Evolutionary conservation across 805 yeast species (phyloP).

Genomic region (Yarrowia sp.): DNA sequence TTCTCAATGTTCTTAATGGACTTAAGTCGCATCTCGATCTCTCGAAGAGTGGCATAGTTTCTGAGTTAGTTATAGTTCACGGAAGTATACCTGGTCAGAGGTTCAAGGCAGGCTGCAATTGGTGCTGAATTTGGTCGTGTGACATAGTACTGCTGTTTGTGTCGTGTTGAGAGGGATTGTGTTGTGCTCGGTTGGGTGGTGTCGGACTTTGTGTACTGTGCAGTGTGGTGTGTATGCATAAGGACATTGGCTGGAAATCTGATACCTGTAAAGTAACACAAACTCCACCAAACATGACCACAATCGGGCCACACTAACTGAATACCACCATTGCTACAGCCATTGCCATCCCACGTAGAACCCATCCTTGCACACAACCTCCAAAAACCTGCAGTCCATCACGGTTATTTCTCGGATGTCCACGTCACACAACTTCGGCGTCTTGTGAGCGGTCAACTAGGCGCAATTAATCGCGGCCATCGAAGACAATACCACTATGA

Average conservation of each 20-base stretch:
- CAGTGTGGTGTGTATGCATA: background rate
- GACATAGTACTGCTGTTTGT: background rate
- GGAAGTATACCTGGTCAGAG: no score
- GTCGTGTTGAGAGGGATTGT: background rate
- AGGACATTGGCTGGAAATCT: background rate
- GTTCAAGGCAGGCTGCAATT: no score
- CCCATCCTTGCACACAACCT: background rate
- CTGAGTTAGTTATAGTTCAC: conserved; percentile 40
- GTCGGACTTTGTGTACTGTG: background rate
- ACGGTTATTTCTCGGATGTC: conserved; percentile 14
- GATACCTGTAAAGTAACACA: background rate
- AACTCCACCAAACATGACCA: background rate
- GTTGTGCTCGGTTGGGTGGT: no score
- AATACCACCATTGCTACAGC: background rate
- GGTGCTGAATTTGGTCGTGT: background rate
- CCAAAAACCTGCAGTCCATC: background rate
- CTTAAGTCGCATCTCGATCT: conserved; percentile 96
- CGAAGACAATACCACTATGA: background rate
- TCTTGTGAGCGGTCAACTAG: background rate
- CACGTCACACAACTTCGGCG: background rate
- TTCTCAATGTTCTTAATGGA: conserved; percentile 98
- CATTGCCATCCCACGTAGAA: background rate
- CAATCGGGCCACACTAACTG: background rate
- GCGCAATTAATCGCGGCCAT: background rate
- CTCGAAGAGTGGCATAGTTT: conserved; percentile 97